Evolutionary conservation across 495 filamentous ascomycete genomes (phyloP).

Genomic region (Talaromyces liani): DNA sequence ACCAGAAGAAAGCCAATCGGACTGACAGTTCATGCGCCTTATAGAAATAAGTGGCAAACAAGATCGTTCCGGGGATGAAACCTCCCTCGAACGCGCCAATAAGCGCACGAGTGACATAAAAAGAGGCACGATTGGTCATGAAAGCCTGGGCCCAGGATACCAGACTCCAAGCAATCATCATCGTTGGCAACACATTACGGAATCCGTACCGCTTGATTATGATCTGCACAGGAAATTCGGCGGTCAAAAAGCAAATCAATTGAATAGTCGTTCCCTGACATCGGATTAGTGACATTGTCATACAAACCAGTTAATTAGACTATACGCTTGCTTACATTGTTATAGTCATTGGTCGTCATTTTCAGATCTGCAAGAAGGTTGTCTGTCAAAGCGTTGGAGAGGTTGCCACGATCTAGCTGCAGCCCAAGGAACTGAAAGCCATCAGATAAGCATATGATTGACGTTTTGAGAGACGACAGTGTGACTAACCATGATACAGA

Average conservation of each 20-base stretch:
- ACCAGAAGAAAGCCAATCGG: constrained; percentile 49
- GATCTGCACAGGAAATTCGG: constrained; percentile 29
- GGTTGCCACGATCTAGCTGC: constrained; percentile 51
- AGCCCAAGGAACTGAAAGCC: constrained; percentile 46
- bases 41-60: constrained; percentile 49
- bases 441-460: constrained; percentile 17
- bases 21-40: constrained; percentile 42
- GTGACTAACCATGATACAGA: constrained; percentile 26
- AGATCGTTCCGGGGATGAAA: constrained; percentile 45
- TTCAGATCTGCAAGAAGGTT: constrained; percentile 47
- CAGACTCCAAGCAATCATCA: constrained; percentile 42
- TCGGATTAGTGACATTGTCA: constrained; percentile 8
- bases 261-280: constrained; percentile 26
- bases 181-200: constrained; percentile 15
- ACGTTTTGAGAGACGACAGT: not conserved
- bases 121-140: constrained; percentile 29
- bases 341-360: constrained; percentile 43
- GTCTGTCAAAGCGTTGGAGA: constrained; percentile 48
- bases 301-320: constrained; percentile 35
- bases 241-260: constrained; percentile 23
- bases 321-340: constrained; percentile 25
- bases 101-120: constrained; percentile 28
- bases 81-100: constrained; percentile 32
- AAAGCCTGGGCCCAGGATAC: constrained; percentile 32
- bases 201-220: constrained; percentile 24